phyloP scores from a whole-genome alignment of 2,329 filamentous ascomycete genomes.

The Paramyrothecium roridum region DNA sequence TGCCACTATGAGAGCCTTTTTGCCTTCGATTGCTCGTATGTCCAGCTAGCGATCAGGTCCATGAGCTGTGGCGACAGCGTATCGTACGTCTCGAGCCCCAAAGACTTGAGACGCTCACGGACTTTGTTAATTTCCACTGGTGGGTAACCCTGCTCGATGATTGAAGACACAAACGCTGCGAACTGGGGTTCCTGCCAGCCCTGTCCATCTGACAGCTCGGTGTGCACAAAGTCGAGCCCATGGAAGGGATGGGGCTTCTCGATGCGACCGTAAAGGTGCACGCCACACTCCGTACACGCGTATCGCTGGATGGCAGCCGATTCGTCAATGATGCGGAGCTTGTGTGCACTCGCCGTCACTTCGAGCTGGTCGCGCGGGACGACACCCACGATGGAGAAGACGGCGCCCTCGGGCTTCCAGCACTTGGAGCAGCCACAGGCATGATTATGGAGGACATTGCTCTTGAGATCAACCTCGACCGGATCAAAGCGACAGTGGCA shows the following conservation, averaged over 20 bases:
- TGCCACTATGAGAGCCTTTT: too few relatives aligned
- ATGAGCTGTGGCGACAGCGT: slow-evolving; percentile 59
- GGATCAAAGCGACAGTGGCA: slow-evolving; percentile 56
- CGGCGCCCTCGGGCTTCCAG: slow-evolving; percentile 63
- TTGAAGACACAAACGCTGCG: slow-evolving; percentile 63
- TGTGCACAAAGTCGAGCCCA: slow-evolving; percentile 67
- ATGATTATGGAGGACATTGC: slow-evolving; percentile 66
- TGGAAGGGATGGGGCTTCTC: slow-evolving; percentile 63
- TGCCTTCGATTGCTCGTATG: slow-evolving; percentile 10
- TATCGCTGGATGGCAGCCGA: slow-evolving; percentile 57
- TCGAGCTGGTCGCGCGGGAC: slow-evolving; percentile 50
- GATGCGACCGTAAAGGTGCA: slow-evolving; percentile 63
- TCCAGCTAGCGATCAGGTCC: slow-evolving; percentile 57
- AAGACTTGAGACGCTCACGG: slow-evolving; percentile 45
- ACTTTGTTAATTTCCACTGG: slow-evolving; percentile 53
- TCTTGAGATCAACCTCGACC: slow-evolving; percentile 54
- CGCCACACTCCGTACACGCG: slow-evolving; percentile 59
- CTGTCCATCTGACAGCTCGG: slow-evolving; percentile 54
- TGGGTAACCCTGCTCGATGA: slow-evolving; percentile 65
- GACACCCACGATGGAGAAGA: slow-evolving; percentile 64
- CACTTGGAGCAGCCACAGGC: slow-evolving; percentile 70
- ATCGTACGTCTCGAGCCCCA: slow-evolving; percentile 62
- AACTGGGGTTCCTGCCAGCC: slow-evolving; percentile 74
- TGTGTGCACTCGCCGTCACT: slow-evolving; percentile 55
- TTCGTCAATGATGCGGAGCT: slow-evolving; percentile 54